A percentile compares a stretch with the other conserved stretches of the same genome.
phyloP scores from a whole-genome alignment of 2,329 filamentous ascomycete genomes.

The Ophiostoma novo-ulmi region DNA sequence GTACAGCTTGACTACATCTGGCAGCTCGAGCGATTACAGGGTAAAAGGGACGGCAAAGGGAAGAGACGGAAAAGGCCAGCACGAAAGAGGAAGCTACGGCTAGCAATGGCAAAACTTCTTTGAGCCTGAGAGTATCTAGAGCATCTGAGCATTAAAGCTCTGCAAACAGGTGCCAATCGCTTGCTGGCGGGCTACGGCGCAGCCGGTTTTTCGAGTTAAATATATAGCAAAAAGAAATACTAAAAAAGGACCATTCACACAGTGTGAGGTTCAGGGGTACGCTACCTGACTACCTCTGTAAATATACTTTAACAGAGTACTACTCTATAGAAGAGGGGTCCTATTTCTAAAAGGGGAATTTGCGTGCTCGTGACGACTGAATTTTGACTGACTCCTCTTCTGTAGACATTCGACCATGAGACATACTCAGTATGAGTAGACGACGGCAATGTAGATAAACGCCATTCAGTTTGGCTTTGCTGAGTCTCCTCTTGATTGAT shows the following conservation, averaged over 20 bases:
- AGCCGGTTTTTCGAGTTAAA: not conserved
- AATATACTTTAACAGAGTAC: not conserved
- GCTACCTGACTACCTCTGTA: not conserved
- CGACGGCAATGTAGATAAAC: not conserved
- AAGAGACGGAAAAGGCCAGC: not conserved
- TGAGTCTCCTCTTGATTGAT: not conserved
- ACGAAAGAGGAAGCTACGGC: not conserved
- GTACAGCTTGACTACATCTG: too few species aligned
- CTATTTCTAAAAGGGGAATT: not conserved
- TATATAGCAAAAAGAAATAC: not conserved
- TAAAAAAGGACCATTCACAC: not conserved
- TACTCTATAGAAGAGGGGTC: slow-evolving; percentile 3
- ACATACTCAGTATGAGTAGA: not conserved
- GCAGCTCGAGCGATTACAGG: not conserved
- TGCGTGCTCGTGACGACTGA: slow-evolving; percentile 12
- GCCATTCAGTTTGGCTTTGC: not conserved
- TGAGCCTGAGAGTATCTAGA: too few species aligned
- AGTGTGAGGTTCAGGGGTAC: slow-evolving; percentile 13
- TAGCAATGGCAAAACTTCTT: not conserved
- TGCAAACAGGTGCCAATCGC: not conserved
- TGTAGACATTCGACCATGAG: not conserved
- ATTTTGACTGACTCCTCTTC: slow-evolving; percentile 10
- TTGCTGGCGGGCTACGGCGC: not conserved
- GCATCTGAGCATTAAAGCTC: not conserved
- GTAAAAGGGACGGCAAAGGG: too few species aligned